These are phyloP conservation scores for Marasmius fiardii DNA, from an alignment of 1,284 basidiomycete species.

Conservation along the genomic window DNA sequence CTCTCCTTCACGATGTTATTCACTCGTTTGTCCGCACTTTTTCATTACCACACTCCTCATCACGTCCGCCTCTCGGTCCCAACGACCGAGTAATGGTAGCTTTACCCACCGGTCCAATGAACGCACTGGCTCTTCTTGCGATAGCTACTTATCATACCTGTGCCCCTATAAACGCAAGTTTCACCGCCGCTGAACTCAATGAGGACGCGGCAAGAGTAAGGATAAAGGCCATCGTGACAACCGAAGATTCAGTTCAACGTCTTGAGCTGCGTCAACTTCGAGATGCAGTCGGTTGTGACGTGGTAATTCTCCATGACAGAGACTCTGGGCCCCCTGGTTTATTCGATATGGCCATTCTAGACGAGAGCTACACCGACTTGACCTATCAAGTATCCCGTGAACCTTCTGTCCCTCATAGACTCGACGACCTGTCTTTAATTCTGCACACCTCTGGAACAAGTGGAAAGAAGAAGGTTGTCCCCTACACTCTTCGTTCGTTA, in stretches of 20 bases:
- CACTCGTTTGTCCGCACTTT: slow-evolving; percentile 34
- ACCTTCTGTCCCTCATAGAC: slow-evolving; percentile 30
- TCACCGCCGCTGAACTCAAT: slow-evolving; percentile 36
- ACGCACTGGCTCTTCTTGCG: slow-evolving; percentile 38
- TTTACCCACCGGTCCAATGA: slow-evolving; percentile 42
- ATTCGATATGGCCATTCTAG: slow-evolving; percentile 35
- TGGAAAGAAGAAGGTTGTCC: slow-evolving; percentile 58
- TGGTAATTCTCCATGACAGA: slow-evolving; percentile 32
- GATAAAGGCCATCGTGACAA: slow-evolving; percentile 36
- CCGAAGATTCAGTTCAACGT: slow-evolving; percentile 32
- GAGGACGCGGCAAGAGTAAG: slow-evolving; percentile 36
- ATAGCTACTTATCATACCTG: slow-evolving; percentile 39
- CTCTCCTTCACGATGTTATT: slow-evolving; percentile 29
- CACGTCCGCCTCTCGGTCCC: slow-evolving; percentile 26
- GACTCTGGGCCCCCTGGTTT: slow-evolving; percentile 33
- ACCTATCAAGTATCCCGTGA: slow-evolving; percentile 8
- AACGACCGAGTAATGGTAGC: slow-evolving; percentile 43
- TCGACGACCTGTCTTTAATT: slow-evolving; percentile 52
- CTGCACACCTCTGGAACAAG: slow-evolving; percentile 67
- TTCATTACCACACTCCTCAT: slow-evolving; percentile 29
- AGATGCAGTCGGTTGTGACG: slow-evolving; percentile 31
- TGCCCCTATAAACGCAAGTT: slow-evolving; percentile 41
- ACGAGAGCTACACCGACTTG: slow-evolving; percentile 16
- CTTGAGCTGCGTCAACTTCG: slow-evolving; percentile 30
- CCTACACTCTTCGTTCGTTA: slow-evolving; percentile 55